Conservation (phyloP, 140 eudicot species). For the Stevia rebaudiana region DNA sequence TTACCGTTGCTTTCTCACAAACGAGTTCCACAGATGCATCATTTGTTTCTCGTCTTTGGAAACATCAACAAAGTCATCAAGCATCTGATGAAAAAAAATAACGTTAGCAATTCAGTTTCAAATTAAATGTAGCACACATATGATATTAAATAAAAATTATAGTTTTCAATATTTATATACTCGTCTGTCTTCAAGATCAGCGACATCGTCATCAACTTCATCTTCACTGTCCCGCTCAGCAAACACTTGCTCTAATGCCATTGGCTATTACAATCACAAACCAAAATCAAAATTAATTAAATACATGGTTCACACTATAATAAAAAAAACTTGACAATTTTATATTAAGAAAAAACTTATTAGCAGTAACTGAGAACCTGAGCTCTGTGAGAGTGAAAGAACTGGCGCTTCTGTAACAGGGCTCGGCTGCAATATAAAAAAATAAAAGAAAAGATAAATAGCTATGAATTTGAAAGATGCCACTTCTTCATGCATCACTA, state of each 20-base stretch:
- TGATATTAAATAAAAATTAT: background rate
- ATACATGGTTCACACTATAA: background rate
- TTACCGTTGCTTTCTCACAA: constrained; percentile 88
- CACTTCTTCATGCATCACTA: background rate
- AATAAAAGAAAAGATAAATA: background rate
- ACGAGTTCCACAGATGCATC: constrained; percentile 99
- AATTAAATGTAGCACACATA: background rate
- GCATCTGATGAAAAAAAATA: constrained; percentile 51
- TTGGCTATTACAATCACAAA: constrained; percentile 44
- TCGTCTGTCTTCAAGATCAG: constrained; percentile 81
- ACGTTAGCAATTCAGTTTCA: background rate
- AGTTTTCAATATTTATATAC: constrained; percentile 26
- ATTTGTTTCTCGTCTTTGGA: constrained; percentile 81
- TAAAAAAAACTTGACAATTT: background rate
- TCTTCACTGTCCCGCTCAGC: constrained; percentile 87
- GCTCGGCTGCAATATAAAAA: constrained; percentile 49
- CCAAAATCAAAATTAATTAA: constrained; percentile 6
- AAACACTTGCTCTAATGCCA: constrained; percentile 74
- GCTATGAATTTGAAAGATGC: background rate
- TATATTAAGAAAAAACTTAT: background rate
- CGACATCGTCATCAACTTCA: constrained; percentile 90
- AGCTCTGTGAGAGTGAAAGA: constrained; percentile 98
- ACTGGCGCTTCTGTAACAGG: constrained; percentile 83
- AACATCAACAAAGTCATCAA: constrained; percentile 97
- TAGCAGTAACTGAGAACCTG: constrained; percentile 47